Conservation (phyloP, 805 yeast species). For the Wickerhamiella vanderwaltii region DNA sequence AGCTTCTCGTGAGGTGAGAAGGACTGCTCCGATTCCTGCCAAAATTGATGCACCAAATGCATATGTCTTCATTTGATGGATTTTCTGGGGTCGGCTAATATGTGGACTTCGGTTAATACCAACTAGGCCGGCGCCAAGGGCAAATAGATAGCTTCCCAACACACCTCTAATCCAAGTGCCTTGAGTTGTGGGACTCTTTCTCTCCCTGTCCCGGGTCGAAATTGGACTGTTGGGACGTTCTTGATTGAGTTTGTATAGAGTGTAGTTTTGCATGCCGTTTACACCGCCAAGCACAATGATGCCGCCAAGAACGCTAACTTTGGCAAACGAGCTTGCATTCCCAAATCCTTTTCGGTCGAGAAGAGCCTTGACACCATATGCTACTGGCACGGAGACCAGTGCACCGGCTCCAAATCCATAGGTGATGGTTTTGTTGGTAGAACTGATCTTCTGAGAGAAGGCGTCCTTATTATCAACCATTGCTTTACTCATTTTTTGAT, state of each 20-base stretch:
- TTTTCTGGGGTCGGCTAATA: neutral
- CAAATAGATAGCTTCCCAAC: neutral
- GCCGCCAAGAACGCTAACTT: neutral
- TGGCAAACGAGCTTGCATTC: neutral
- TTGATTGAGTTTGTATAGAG: neutral
- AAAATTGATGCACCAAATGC: neutral
- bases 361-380: neutral
- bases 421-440: neutral
- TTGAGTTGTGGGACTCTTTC: no score
- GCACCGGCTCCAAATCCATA: neutral
- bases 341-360: neutral
- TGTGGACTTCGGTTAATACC: neutral
- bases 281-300: slow-evolving; percentile 3
- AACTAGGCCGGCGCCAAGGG: neutral
- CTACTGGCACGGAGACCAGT: neutral
- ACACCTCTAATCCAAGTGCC: neutral
- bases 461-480: no score
- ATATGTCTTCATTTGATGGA: neutral
- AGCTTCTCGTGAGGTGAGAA: no score
- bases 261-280: neutral
- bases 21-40: no score
- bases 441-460: no score
- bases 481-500: no score
- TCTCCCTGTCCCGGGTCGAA: no score
- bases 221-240: neutral